Conservation (phyloP, 2,329 filamentous ascomycete species). For the Aspergillus uvarum region DNA sequence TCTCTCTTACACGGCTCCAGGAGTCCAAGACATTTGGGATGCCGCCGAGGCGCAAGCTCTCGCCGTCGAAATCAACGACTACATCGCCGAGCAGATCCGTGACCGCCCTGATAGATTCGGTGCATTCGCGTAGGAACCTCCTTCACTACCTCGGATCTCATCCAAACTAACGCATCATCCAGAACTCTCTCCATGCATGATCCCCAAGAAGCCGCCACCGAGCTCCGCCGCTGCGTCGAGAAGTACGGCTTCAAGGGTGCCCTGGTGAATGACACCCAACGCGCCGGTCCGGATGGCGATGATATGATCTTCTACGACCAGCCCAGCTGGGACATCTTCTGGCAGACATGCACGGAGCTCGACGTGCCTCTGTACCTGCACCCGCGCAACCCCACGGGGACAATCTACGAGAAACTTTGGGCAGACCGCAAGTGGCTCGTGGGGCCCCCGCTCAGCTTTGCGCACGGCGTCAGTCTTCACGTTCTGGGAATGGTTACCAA, state of each 20-base stretch:
- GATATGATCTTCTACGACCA: slow-evolving; percentile 65
- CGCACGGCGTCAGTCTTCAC: slow-evolving; percentile 60
- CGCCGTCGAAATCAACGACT: slow-evolving; percentile 50
- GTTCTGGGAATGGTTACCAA: slow-evolving; percentile 54
- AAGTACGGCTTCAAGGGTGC: slow-evolving; percentile 63
- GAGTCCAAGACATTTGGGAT: slow-evolving; percentile 50
- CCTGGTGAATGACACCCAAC: slow-evolving; percentile 63
- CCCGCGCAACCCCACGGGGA: slow-evolving; percentile 58
- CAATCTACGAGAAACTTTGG: slow-evolving; percentile 59
- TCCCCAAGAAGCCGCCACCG: slow-evolving; percentile 39
- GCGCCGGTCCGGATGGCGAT: slow-evolving; percentile 58
- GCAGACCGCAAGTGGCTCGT: slow-evolving; percentile 60
- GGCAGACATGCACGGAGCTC: slow-evolving; percentile 57
- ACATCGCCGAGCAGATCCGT: slow-evolving; percentile 46
- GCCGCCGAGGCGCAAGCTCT: slow-evolving; percentile 45
- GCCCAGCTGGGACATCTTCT: slow-evolving; percentile 59
- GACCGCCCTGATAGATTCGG: slow-evolving; percentile 45
- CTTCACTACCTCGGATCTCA: not conserved
- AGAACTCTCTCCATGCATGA: slow-evolving; percentile 44
- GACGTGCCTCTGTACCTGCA: slow-evolving; percentile 67
- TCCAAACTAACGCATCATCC: not conserved
- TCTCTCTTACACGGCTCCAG: slow-evolving; percentile 50
- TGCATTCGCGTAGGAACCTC: slow-evolving; percentile 40
- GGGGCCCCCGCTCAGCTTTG: slow-evolving; percentile 60
- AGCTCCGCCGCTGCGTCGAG: slow-evolving; percentile 51